Conservation (phyloP, 2,329 filamentous ascomycete genomes). For the Alternaria consortialis region DNA sequence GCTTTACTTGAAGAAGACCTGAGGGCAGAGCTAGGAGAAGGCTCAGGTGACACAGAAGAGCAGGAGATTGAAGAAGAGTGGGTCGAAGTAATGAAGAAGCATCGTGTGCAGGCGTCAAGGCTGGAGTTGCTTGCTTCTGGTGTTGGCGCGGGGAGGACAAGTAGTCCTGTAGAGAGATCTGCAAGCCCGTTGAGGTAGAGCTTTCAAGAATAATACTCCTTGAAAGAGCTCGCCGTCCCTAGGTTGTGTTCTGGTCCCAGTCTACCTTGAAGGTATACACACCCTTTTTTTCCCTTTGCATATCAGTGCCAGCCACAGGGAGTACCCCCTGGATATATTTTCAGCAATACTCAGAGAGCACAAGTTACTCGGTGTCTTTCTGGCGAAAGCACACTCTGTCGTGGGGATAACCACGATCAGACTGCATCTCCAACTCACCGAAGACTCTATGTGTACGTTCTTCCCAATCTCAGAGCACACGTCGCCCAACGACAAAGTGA, state of each 20-base stretch:
- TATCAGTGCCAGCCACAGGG: neutral
- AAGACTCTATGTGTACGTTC: neutral
- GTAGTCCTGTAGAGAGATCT: slow-evolving; percentile 21
- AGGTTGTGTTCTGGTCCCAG: neutral
- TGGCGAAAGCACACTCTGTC: too few relatives aligned
- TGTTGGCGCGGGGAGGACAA: slow-evolving; percentile 47
- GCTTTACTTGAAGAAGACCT: slow-evolving; percentile 65
- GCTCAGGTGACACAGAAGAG: slow-evolving; percentile 42
- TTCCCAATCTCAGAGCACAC: neutral
- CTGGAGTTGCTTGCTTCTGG: slow-evolving; percentile 66
- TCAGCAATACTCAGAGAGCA: neutral
- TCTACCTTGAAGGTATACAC: too few relatives aligned
- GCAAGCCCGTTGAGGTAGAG: slow-evolving; percentile 4
- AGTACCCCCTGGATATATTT: neutral
- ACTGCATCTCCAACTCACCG: too few relatives aligned
- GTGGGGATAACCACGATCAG: too few relatives aligned
- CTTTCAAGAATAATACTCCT: neutral
- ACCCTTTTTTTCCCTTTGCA: neutral
- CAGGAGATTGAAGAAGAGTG: slow-evolving; percentile 69
- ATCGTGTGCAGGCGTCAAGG: slow-evolving; percentile 82
- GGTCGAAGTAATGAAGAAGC: slow-evolving; percentile 88
- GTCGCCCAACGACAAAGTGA: neutral
- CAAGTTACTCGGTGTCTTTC: too few relatives aligned
- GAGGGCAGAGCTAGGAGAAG: slow-evolving; percentile 49
- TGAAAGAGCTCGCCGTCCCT: neutral